phyloP scores from a whole-genome alignment of 352 stramenopile genomes.

The Hyaloperonospora brassicae region DNA sequence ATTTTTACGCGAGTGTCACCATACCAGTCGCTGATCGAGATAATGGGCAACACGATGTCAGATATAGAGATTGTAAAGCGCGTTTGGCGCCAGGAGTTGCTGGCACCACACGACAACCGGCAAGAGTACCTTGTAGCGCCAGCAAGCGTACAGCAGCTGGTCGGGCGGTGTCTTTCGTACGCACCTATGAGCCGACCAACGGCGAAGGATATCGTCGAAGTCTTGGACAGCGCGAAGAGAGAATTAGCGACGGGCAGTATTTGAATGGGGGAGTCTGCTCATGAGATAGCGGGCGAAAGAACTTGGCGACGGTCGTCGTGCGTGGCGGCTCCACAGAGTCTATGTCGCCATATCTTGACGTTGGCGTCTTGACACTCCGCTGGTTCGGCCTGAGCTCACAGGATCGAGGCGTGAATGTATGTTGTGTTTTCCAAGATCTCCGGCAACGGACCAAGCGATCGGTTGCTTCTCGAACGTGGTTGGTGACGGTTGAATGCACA shows the following conservation, averaged over 20 bases:
- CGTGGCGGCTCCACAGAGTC: conserved; percentile 18
- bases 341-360: conserved; percentile 27
- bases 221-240: conserved; percentile 35
- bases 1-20: conserved; percentile 44
- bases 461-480: conserved; percentile 6
- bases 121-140: conserved; percentile 34
- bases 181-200: conserved; percentile 41
- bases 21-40: conserved; percentile 39
- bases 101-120: conserved; percentile 41
- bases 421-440: conserved; percentile 24
- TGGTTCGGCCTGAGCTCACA: conserved; percentile 7
- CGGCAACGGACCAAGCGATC: conserved; percentile 13
- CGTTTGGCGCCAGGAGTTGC: conserved; percentile 25
- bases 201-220: conserved; percentile 39
- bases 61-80: conserved; percentile 42
- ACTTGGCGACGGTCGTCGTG: conserved; percentile 17
- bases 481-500: background rate
- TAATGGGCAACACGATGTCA: conserved; percentile 43
- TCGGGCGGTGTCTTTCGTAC: conserved; percentile 45
- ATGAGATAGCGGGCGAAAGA: conserved; percentile 9
- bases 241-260: conserved; percentile 25
- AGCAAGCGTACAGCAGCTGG: conserved; percentile 29
- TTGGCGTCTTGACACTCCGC: conserved; percentile 13
- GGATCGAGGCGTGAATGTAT: conserved; percentile 22
- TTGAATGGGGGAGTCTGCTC: conserved; percentile 24